phyloP scores from a whole-genome alignment of 495 filamentous ascomycete genomes.

The Penicillium longicatenatum region DNA sequence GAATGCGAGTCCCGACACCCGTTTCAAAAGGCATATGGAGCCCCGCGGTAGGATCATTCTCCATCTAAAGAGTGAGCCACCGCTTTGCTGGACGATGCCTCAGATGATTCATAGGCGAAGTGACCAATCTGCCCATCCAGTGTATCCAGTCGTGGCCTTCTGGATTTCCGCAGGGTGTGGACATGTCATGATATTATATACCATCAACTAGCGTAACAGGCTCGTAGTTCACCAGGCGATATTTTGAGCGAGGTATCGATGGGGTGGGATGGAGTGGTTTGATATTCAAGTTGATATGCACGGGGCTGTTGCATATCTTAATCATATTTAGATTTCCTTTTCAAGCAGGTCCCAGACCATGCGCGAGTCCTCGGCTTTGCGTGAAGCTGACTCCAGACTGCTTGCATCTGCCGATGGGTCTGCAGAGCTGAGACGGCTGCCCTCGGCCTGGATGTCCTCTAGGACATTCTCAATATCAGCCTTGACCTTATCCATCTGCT shows the following conservation, averaged over 20 bases:
- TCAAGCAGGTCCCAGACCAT: constrained; percentile 44
- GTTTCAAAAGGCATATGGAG: too few relatives aligned
- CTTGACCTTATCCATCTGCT: constrained; percentile 70
- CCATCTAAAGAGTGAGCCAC: neutral
- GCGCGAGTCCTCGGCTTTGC: constrained; percentile 30
- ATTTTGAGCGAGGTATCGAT: neutral
- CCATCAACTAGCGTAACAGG: neutral
- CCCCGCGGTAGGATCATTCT: neutral
- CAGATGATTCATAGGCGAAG: neutral
- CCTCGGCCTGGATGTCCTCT: constrained; percentile 58
- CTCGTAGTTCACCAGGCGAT: neutral
- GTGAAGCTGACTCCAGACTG: constrained; percentile 12
- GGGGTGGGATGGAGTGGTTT: neutral
- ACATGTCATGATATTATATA: neutral
- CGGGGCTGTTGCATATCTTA: neutral
- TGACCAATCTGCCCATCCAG: neutral
- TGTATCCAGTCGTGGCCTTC: neutral
- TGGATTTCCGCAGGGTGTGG: neutral
- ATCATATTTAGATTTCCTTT: constrained; percentile 20
- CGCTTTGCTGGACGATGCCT: neutral
- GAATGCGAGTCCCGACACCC: too few relatives aligned
- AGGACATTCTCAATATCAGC: constrained; percentile 71
- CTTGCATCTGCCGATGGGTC: constrained; percentile 6
- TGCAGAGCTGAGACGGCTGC: constrained; percentile 19
- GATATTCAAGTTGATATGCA: neutral